Conservation (phyloP, 352 stramenopile genomes). For the Blastocystis sp. region DNA sequence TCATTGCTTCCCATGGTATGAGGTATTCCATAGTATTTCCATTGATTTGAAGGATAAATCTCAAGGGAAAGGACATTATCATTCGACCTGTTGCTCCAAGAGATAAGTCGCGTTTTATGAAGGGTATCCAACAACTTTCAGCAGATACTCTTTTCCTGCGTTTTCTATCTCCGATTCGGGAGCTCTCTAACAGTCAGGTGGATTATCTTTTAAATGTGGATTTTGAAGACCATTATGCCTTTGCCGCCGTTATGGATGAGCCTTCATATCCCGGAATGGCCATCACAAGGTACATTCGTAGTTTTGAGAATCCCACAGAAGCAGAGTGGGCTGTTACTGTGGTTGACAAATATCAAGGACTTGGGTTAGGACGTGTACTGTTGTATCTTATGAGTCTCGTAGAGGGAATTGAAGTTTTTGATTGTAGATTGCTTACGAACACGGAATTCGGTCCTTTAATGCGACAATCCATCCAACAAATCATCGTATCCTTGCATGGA, state of each 20-base stretch:
- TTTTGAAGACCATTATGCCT: constrained; percentile 58
- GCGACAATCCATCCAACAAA: constrained; percentile 56
- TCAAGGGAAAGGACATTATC: constrained; percentile 17
- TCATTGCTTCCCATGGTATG: constrained; percentile 47
- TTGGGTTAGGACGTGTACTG: constrained; percentile 41
- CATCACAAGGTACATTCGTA: constrained; percentile 59
- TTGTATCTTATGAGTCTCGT: constrained; percentile 53
- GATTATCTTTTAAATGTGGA: constrained; percentile 65
- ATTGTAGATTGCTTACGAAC: constrained; percentile 40
- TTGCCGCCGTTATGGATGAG: constrained; percentile 11
- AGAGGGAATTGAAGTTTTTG: not conserved
- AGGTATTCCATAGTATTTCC: not conserved
- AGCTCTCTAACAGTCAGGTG: constrained; percentile 32
- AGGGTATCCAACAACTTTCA: constrained; percentile 25
- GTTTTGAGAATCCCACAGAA: constrained; percentile 25
- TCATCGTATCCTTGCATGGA: constrained; percentile 42
- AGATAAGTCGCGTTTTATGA: constrained; percentile 49
- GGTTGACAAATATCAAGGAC: constrained; percentile 53
- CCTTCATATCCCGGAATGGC: constrained; percentile 55
- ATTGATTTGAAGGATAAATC: not conserved
- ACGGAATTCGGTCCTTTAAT: constrained; percentile 17
- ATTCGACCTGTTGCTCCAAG: constrained; percentile 32
- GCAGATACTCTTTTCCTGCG: constrained; percentile 57
- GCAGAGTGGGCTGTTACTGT: constrained; percentile 64
- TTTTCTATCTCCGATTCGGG: constrained; percentile 42